A percentile compares a stretch with the other conserved stretches of the same genome.
phyloP scores from a whole-genome alignment of 306 rosid species.

The Cicer judaicum region DNA sequence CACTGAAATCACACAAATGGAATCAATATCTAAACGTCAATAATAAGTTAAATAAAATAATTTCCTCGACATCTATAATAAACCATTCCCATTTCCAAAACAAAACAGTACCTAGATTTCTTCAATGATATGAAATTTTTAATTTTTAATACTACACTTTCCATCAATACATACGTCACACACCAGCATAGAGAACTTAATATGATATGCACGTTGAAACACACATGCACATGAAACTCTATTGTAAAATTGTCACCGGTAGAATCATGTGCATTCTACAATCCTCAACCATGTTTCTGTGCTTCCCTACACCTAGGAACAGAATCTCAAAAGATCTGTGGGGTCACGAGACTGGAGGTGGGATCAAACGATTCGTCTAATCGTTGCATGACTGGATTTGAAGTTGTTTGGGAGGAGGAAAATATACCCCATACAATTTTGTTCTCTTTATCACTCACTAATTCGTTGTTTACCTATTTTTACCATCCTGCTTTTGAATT shows the following conservation, averaged over 20 bases:
- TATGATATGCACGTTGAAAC: conserved; percentile 19
- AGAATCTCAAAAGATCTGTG: background rate
- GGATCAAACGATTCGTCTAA: background rate
- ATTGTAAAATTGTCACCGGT: too few relatives aligned
- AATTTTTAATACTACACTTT: conserved; percentile 11
- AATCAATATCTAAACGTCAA: conserved; percentile 35
- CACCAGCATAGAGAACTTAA: conserved; percentile 12
- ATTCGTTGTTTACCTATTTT: background rate
- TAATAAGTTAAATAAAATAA: conserved; percentile 19
- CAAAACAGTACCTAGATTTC: conserved; percentile 1
- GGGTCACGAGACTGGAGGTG: background rate
- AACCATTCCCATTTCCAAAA: conserved; percentile 24
- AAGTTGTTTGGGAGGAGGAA: background rate
- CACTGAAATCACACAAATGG: conserved; percentile 69
- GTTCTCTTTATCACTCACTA: background rate
- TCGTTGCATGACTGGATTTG: background rate
- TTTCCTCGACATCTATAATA: conserved; percentile 27
- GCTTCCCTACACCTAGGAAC: background rate
- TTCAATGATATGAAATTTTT: conserved; percentile 16
- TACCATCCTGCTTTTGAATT: background rate
- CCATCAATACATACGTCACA: conserved; percentile 24
- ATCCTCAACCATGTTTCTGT: too few relatives aligned
- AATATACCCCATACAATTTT: background rate
- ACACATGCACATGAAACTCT: background rate
- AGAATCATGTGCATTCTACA: too few relatives aligned